Conservation (phyloP, 139 green algal species). For the Astrephomene gubernaculifera region DNA sequence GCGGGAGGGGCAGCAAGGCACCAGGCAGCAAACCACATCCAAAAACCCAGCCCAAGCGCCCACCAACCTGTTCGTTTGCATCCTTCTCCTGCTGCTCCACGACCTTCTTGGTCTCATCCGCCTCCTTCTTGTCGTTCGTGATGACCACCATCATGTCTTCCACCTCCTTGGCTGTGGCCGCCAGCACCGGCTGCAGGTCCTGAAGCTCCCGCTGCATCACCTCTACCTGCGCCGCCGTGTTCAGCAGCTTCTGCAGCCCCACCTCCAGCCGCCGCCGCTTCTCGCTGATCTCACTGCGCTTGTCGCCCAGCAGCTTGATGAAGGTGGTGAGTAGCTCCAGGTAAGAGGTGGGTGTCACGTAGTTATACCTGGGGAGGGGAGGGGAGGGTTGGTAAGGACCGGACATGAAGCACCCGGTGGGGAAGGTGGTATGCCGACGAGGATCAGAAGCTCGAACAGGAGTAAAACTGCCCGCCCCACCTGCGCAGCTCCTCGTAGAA, state of each 20-base stretch:
- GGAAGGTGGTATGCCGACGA: no score
- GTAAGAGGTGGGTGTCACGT: conserved; percentile 77
- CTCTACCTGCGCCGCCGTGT: conserved; percentile 66
- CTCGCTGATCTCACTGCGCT: conserved; percentile 69
- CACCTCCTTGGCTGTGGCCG: conserved; percentile 76
- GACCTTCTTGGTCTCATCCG: conserved; percentile 72
- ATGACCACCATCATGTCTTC: conserved; percentile 88
- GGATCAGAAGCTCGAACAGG: no score
- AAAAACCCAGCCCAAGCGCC: no score
- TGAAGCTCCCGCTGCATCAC: conserved; percentile 83
- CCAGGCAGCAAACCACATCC: no score
- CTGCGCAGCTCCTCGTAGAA: conserved; percentile 81
- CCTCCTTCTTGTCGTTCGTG: conserved; percentile 77
- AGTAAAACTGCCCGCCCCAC: conserved; percentile 21
- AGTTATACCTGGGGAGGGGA: conserved; percentile 58
- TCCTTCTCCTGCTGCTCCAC: conserved; percentile 78
- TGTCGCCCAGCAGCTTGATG: conserved; percentile 66
- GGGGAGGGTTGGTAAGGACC: no score
- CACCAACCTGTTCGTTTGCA: conserved; percentile 81
- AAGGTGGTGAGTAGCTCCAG: conserved; percentile 80
- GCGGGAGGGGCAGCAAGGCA: not conserved
- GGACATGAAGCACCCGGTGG: no score
- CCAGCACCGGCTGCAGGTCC: conserved; percentile 82
- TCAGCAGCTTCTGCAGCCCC: conserved; percentile 82
- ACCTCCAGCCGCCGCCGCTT: conserved; percentile 68